phyloP scores from a whole-genome alignment of 768 basidiomycete species.

The Tephrocybe sp. region DNA sequence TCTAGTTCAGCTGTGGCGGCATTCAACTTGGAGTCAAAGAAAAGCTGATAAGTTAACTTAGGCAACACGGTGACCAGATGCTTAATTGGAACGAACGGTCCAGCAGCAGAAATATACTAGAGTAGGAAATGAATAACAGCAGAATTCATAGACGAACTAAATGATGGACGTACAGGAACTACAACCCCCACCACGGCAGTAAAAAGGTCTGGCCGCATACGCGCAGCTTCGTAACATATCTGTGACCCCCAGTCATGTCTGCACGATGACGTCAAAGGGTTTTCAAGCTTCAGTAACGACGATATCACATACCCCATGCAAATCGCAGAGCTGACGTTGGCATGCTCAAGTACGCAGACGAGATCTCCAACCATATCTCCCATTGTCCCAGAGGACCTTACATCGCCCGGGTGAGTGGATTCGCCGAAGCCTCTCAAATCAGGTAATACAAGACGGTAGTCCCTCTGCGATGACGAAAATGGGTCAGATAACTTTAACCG shows the following conservation, averaged over 20 bases:
- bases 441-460: constrained; percentile 62
- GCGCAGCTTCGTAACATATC: constrained; percentile 67
- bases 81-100: constrained; percentile 46
- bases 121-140: neutral
- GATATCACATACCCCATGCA: constrained; percentile 74
- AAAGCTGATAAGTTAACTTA: constrained; percentile 61
- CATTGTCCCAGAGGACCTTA: constrained; percentile 56
- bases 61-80: constrained; percentile 42
- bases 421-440: constrained; percentile 71
- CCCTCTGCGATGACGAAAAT: constrained; percentile 33
- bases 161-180: constrained; percentile 56
- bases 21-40: constrained; percentile 51
- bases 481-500: too few species aligned
- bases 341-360: constrained; percentile 58
- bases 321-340: constrained; percentile 44
- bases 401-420: constrained; percentile 66
- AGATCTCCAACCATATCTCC: constrained; percentile 64
- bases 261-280: neutral
- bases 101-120: constrained; percentile 61
- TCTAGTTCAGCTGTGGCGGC: constrained; percentile 54
- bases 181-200: constrained; percentile 55
- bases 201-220: constrained; percentile 66
- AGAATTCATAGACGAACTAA: neutral
- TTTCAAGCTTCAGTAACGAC: neutral
- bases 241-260: constrained; percentile 81